phyloP scores from a whole-genome alignment of 2,329 filamentous ascomycete species.

The Fusarium sp. region DNA sequence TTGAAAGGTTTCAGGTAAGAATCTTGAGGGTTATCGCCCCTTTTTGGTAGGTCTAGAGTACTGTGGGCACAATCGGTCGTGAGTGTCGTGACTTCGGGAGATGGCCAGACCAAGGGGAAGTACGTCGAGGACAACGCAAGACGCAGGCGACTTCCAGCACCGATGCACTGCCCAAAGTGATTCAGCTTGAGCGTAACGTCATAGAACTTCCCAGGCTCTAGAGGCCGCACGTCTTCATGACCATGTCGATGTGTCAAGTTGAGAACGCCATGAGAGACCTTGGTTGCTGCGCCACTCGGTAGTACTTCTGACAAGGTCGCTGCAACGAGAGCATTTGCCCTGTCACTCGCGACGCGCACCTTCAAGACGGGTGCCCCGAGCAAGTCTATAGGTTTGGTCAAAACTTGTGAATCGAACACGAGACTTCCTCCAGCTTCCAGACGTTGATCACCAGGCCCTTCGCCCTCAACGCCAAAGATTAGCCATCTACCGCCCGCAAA shows the following conservation, averaged over 20 bases:
- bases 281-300: neutral
- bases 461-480: neutral
- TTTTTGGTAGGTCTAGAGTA: neutral
- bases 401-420: neutral
- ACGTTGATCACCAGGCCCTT: neutral
- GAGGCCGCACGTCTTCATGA: neutral
- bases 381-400: neutral
- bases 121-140: neutral
- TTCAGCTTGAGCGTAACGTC: neutral
- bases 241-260: neutral
- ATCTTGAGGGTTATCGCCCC: neutral
- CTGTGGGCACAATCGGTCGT: neutral
- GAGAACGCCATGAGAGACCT: neutral
- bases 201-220: neutral
- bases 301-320: conserved; percentile 2
- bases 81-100: neutral
- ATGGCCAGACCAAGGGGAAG: conserved; percentile 10
- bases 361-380: neutral
- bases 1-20: neutral
- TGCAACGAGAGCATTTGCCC: neutral
- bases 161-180: neutral
- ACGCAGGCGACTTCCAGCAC: neutral
- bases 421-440: neutral
- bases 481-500: conserved; percentile 3
- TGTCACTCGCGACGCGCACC: neutral